A percentile compares a stretch with the other conserved stretches of the same genome.
Conservation (phyloP, 2,329 filamentous ascomycete species). For the Cadophora gregata region DNA sequence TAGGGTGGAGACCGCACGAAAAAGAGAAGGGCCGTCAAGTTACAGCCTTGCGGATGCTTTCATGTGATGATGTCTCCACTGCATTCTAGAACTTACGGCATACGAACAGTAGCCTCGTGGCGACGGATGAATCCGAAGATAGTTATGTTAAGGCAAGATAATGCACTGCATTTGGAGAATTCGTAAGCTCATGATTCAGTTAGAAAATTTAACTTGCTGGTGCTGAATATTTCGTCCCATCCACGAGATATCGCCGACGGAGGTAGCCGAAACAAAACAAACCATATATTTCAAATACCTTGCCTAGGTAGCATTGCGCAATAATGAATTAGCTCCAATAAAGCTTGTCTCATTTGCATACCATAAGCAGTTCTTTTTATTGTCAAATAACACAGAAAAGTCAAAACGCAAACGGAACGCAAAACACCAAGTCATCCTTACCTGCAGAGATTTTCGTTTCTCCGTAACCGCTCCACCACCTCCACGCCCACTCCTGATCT, state of each 20-base stretch:
- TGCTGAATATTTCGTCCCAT: not conserved
- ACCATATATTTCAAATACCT: too few relatives aligned
- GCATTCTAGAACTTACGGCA: conserved; percentile 5
- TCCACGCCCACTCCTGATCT: not conserved
- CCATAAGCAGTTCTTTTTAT: not conserved
- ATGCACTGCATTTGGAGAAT: not conserved
- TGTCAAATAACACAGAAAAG: not conserved
- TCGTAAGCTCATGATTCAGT: conserved; percentile 10
- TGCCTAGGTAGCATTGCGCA: conserved; percentile 5
- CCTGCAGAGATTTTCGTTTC: conserved; percentile 1
- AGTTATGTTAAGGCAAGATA: not conserved
- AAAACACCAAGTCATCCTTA: conserved; percentile 5
- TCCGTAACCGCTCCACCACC: conserved; percentile 6
- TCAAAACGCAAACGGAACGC: not conserved
- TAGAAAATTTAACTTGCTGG: conserved; percentile 3
- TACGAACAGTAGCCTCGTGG: conserved; percentile 25
- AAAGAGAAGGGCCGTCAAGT: conserved; percentile 20
- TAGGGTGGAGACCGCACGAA: conserved; percentile 17
- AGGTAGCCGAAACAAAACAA: conserved; percentile 4
- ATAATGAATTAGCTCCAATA: not conserved
- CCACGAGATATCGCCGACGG: not conserved
- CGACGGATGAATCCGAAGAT: conserved; percentile 16
- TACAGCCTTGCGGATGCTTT: conserved; percentile 13
- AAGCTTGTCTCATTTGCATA: not conserved
- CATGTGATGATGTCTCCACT: conserved; percentile 16